phyloP scores from a whole-genome alignment of 73 alveolate genomes.

The Durusdinium trenchii region DNA sequence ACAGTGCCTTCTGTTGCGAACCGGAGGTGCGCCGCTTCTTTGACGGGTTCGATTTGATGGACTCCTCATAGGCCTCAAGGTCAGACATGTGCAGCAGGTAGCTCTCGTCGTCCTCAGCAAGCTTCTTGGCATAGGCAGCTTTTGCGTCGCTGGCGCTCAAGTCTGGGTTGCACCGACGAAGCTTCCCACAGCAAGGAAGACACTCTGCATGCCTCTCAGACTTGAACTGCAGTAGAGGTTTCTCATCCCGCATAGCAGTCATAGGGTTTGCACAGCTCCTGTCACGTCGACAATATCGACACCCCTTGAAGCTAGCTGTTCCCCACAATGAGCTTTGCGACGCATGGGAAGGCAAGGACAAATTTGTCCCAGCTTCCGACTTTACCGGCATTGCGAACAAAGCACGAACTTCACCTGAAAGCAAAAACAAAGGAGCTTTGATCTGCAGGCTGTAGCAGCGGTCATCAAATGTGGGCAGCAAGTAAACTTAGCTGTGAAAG shows the following conservation, averaged over 20 bases:
- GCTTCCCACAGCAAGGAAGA: neutral
- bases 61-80: neutral
- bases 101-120: neutral
- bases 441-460: no score
- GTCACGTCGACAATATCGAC: neutral
- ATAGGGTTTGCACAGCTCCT: neutral
- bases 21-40: neutral
- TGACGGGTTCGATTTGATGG: neutral
- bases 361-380: no score
- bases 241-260: neutral
- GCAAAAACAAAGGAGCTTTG: no score
- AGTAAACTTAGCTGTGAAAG: no score
- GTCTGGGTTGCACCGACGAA: neutral
- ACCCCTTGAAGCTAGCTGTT: constrained; percentile 13
- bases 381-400: no score
- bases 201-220: constrained; percentile 5
- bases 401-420: no score
- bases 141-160: neutral
- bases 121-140: neutral
- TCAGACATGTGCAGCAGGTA: neutral
- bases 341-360: no score
- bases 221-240: neutral
- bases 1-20: neutral
- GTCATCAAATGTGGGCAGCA: no score
- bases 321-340: no score